phyloP scores from a whole-genome alignment of 495 filamentous ascomycete species.

The Xylaria cubensis region DNA sequence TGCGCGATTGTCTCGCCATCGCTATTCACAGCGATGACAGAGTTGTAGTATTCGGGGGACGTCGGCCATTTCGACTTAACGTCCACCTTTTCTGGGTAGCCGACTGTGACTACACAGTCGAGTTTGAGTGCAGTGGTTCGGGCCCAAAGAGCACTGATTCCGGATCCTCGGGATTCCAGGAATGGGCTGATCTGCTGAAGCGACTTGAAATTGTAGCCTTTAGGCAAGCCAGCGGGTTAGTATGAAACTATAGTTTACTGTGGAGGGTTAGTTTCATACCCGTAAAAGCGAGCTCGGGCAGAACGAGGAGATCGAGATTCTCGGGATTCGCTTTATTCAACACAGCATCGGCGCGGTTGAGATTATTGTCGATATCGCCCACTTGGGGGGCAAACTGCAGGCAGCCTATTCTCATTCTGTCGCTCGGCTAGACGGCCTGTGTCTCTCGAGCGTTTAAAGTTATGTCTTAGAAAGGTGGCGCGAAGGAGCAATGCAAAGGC shows the following conservation, averaged over 20 bases:
- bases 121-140: slow-evolving; percentile 71
- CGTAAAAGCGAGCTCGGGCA: slow-evolving; percentile 89
- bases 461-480: background rate
- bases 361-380: slow-evolving; percentile 78
- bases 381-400: slow-evolving; percentile 81
- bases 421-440: background rate
- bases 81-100: slow-evolving; percentile 80
- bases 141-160: slow-evolving; percentile 83
- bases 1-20: slow-evolving; percentile 75
- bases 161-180: slow-evolving; percentile 78
- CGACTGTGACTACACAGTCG: slow-evolving; percentile 81
- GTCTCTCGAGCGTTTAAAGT: background rate
- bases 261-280: slow-evolving; percentile 54
- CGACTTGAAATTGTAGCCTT: slow-evolving; percentile 92
- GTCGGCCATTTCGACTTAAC: slow-evolving; percentile 47
- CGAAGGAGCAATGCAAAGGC: background rate
- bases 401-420: slow-evolving; percentile 76
- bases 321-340: slow-evolving; percentile 61
- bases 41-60: slow-evolving; percentile 75
- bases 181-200: slow-evolving; percentile 76
- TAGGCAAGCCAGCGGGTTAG: slow-evolving; percentile 28
- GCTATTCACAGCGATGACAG: slow-evolving; percentile 77
- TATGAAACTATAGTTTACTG: background rate
- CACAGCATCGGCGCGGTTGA: slow-evolving; percentile 74
- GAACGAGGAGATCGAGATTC: slow-evolving; percentile 72